Conservation (phyloP, 345 rosid species). For the Psidium friedrichsthalianum region DNA sequence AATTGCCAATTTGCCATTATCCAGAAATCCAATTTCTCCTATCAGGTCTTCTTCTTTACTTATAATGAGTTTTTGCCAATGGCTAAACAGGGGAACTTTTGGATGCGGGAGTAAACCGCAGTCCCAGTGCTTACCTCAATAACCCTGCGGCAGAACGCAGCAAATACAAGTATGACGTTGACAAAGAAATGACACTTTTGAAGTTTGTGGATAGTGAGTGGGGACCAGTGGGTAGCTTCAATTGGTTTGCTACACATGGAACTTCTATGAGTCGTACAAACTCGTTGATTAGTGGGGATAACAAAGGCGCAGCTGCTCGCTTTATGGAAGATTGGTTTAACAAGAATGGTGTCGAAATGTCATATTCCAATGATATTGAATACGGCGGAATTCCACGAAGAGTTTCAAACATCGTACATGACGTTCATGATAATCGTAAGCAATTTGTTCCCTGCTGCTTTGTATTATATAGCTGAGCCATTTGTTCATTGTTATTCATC, state of each 20-base stretch:
- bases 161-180: conserved; percentile 71
- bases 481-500: not conserved
- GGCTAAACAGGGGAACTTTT: conserved; percentile 57
- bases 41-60: not conserved
- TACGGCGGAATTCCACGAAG: conserved; percentile 53
- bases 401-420: conserved; percentile 55
- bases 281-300: conserved; percentile 95
- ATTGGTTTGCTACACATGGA: conserved; percentile 98
- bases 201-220: conserved; percentile 86
- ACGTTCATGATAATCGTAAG: conserved; percentile 45
- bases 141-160: conserved; percentile 69
- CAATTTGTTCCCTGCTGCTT: not conserved
- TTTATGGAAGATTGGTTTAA: conserved; percentile 97
- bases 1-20: not conserved
- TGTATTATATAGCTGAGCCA: not conserved
- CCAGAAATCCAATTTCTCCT: not conserved
- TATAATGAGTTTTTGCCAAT: not conserved
- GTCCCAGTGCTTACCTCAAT: conserved; percentile 96
- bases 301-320: conserved; percentile 96
- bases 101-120: conserved; percentile 91
- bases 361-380: conserved; percentile 22
- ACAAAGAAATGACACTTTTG: conserved; percentile 91
- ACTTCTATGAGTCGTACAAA: conserved; percentile 97
- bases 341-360: conserved; percentile 19
- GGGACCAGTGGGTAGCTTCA: conserved; percentile 96